Evolutionary conservation across 352 stramenopile genomes (phyloP).

Genomic region (Aphanomyces stellatus): DNA sequence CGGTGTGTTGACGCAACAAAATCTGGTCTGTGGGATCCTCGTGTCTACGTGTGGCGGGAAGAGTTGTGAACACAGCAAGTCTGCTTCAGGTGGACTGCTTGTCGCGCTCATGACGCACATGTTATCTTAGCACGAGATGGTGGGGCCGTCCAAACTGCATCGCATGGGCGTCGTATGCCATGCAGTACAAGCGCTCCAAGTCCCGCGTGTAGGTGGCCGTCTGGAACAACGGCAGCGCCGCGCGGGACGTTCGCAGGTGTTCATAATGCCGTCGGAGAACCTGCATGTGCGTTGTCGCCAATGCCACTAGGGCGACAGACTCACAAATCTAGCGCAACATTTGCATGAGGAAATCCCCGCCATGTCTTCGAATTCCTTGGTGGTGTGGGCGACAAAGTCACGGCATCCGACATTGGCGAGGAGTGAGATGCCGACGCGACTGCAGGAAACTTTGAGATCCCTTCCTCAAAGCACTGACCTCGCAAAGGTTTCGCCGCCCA

Average conservation of each 20-base stretch:
- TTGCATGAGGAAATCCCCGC: too few relatives aligned
- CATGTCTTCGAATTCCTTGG: conserved; percentile 43
- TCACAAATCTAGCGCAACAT: too few relatives aligned
- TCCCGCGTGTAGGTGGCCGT: conserved; percentile 29
- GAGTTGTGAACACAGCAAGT: too few relatives aligned
- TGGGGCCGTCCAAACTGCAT: too few relatives aligned
- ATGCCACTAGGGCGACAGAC: conserved; percentile 24
- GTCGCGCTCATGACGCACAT: too few relatives aligned
- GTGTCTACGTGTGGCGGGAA: too few relatives aligned
- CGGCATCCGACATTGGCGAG: conserved; percentile 31
- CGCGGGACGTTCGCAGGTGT: conserved; percentile 22
- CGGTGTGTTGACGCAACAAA: background rate
- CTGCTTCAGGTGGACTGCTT: too few relatives aligned
- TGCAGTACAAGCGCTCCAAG: conserved; percentile 24
- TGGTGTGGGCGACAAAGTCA: conserved; percentile 33
- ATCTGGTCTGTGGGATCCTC: background rate
- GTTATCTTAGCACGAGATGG: too few relatives aligned
- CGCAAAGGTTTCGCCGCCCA: conserved; percentile 54
- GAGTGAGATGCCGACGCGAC: conserved; percentile 42
- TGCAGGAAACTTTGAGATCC: conserved; percentile 17
- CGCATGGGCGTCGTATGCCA: conserved; percentile 2
- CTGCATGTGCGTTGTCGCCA: conserved; percentile 25
- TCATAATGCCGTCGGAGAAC: conserved; percentile 20
- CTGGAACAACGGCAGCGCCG: conserved; percentile 28
- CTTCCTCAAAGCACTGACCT: conserved; percentile 25